Evolutionary conservation across 2,329 filamentous ascomycete species (phyloP), one percentile per base, ranked within the genome.

Genomic region (Colletotrichum siamense): DNA sequence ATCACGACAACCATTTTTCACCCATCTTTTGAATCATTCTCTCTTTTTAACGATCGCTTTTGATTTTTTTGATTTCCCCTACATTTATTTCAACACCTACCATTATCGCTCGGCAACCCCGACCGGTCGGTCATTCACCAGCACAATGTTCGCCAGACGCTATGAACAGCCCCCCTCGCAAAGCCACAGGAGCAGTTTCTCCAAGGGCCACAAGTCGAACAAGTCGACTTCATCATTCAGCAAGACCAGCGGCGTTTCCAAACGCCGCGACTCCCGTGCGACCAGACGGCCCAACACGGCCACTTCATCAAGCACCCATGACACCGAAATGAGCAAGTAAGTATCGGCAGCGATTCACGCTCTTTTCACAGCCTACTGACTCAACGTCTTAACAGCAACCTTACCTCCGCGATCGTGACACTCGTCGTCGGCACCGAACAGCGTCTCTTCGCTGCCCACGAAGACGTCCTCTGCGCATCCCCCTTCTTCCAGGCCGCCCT

Each of bases 381-480:
- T 2, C 62, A 4, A 18, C 69, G 32, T 15, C 3, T 0, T 4
- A 3, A 15, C 78, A 93, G 91, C 76, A 90, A 86, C 73, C 82
- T 92, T 74, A 90, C 90, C 30, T 94, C 93, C 4, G 88, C 94
- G 61, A 95, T 97, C 82, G 91, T 98, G 79, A 98, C 95, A 12
- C 90, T 98, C 77, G 91, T 94, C 80, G 92, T 98, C 80, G 95
- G 95, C n/a, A 90, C 90, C 7, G 94, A 96, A 79, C 93, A 96
- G 84, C 92, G 96, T 26, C 93, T 98, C 79, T 98, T 98, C 82
- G 96, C 96, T 49, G 95, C 95, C 8, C 96, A 98, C 84, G 95
- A 98, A 87, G 94, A 97, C 79, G 91, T 98, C 77, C 92, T 98
- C 76, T 91, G 90, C 83, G 88, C 91, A 71, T 97, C 95, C 13